phyloP scores from a whole-genome alignment of 176 grass and related monocot species.

The Dendrocalamus sinicus region DNA sequence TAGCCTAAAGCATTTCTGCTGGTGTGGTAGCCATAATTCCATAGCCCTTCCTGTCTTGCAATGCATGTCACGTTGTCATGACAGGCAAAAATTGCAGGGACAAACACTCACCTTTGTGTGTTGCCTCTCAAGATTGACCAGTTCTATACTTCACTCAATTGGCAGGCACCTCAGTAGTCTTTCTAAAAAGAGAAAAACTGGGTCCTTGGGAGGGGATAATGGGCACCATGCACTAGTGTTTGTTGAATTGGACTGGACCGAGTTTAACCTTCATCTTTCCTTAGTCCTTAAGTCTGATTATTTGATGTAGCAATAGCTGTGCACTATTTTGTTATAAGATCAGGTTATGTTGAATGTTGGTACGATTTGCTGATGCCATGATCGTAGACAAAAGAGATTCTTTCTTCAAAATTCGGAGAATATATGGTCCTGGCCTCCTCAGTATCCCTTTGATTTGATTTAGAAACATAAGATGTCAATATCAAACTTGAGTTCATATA shows the following conservation, averaged over 20 bases:
- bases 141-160: slow-evolving; percentile 45
- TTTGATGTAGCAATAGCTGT: slow-evolving; percentile 10
- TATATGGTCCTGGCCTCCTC: neutral
- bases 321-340: neutral
- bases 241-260: slow-evolving; percentile 57
- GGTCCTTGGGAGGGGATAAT: slow-evolving; percentile 54
- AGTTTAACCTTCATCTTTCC: slow-evolving; percentile 49
- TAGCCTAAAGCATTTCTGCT: slow-evolving; percentile 52
- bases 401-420: slow-evolving; percentile 28
- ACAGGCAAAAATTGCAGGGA: slow-evolving; percentile 48
- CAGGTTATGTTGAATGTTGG: neutral
- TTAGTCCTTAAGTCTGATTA: slow-evolving; percentile 61
- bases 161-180: slow-evolving; percentile 39
- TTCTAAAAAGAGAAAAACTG: slow-evolving; percentile 38
- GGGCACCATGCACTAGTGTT: slow-evolving; percentile 55
- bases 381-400: neutral
- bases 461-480: neutral
- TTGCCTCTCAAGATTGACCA: slow-evolving; percentile 19
- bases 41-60: slow-evolving; percentile 43
- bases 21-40: slow-evolving; percentile 51
- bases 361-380: slow-evolving; percentile 5
- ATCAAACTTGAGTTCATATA: neutral
- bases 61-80: slow-evolving; percentile 40
- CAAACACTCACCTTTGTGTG: slow-evolving; percentile 37
- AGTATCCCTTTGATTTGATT: neutral